phyloP scores from a whole-genome alignment of 257 asterid species.

The Paraleonurus japonicus region DNA sequence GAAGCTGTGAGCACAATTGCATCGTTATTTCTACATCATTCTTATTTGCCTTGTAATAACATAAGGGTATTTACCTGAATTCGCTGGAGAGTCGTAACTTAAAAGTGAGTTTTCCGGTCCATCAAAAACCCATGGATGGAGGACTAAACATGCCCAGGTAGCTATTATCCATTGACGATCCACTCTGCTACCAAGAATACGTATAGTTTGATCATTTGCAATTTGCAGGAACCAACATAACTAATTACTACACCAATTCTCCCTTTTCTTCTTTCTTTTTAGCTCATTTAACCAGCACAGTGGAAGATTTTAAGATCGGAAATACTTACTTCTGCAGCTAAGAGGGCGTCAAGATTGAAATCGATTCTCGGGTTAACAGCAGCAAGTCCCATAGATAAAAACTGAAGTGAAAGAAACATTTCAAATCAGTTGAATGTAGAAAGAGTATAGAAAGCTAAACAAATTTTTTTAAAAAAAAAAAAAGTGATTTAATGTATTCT shows the following conservation, averaged over 20 bases:
- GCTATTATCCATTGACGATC: constrained; percentile 49
- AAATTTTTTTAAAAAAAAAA: too few relatives aligned
- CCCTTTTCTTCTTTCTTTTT: background rate
- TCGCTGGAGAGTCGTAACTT: constrained; percentile 65
- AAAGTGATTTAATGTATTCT: background rate
- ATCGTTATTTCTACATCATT: too few relatives aligned
- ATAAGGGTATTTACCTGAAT: constrained; percentile 50
- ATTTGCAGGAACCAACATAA: too few relatives aligned
- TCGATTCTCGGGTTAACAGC: constrained; percentile 76
- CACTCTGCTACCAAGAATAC: constrained; percentile 44
- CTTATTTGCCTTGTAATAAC: background rate
- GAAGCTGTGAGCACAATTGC: too few relatives aligned
- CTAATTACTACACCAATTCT: background rate
- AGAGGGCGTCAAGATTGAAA: constrained; percentile 61
- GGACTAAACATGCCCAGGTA: constrained; percentile 51
- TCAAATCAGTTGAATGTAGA: constrained; percentile 11
- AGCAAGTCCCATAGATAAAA: constrained; percentile 92
- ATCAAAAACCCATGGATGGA: constrained; percentile 55
- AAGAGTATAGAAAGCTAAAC: constrained; percentile 7
- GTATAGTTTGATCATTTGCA: background rate
- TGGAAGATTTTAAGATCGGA: background rate
- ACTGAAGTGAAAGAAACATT: constrained; percentile 43
- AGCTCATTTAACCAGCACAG: constrained; percentile 16
- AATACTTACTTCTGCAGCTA: constrained; percentile 67
- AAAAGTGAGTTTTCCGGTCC: constrained; percentile 61